phyloP scores from a whole-genome alignment of 1,284 basidiomycete species.

The Caloboletus firmus region DNA sequence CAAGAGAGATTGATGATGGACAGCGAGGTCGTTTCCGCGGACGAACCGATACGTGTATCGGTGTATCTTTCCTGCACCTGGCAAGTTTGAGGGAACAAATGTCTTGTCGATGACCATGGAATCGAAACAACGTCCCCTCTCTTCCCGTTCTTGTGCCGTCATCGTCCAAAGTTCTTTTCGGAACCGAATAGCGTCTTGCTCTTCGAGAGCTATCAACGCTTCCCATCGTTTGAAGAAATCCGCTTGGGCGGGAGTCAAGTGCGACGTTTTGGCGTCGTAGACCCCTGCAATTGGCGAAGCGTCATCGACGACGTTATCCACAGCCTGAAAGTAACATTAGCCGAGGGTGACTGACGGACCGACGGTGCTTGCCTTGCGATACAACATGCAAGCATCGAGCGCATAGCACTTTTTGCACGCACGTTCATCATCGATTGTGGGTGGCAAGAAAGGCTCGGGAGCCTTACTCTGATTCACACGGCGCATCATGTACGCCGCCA shows the following conservation, averaged over 20 bases:
- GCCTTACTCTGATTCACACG: constrained; percentile 28
- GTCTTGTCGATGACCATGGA: constrained; percentile 68
- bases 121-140: constrained; percentile 77
- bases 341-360: not conserved
- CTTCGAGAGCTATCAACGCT: constrained; percentile 82
- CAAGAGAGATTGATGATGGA: constrained; percentile 47
- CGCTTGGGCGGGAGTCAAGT: constrained; percentile 68
- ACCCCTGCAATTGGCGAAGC: constrained; percentile 73
- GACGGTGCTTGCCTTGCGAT: constrained; percentile 67
- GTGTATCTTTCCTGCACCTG: constrained; percentile 46
- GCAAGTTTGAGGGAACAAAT: constrained; percentile 25
- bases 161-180: constrained; percentile 95
- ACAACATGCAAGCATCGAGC: constrained; percentile 90
- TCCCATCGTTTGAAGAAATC: constrained; percentile 95
- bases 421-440: constrained; percentile 81
- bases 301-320: constrained; percentile 61
- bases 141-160: constrained; percentile 76
- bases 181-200: constrained; percentile 81
- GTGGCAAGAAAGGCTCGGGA: constrained; percentile 68
- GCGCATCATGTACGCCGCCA: constrained; percentile 75
- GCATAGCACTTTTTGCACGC: constrained; percentile 82
- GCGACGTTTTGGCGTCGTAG: constrained; percentile 78
- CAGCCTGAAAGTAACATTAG: constrained; percentile 48
- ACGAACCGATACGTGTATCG: constrained; percentile 64
- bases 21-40: constrained; percentile 37